Evolutionary conservation across 257 asterid species (phyloP), one percentile per base, ranked within the genome.

Genomic region (Solanum verrucosum): DNA sequence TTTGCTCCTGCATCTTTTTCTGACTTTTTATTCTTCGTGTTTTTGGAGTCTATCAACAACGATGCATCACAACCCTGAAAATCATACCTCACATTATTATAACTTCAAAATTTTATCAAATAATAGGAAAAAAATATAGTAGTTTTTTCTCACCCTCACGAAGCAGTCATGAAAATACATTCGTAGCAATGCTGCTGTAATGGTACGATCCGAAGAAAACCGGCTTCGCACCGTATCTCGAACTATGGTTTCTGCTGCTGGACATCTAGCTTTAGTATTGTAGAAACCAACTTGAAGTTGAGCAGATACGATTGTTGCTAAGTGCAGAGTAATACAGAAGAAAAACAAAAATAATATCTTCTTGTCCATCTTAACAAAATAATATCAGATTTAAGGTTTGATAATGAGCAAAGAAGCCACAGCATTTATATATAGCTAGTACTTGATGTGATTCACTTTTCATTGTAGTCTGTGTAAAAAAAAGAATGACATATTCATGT

Each of bases 161-260:
- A 96, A 93, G 90, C 99, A 96, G 88, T 96, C 98, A 34, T 96
- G 99, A n/a, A 96, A 96, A 89, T 96, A 93, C 98, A 96, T 91
- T 40, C 98, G 90, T 40, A 96, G 97, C 92, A 96, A 90, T 9
- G 98, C 98, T 2, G 99, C 93, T 0, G 99, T 92, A 4, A 93
- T 92, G 25, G 98, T 93, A 59, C 88, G 94, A 88, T 95, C 99
- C 3, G 42, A 21, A 16, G 18, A 83, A 40, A 96, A 96, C 3
- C 90, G 77, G 10, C 44, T 90, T 13, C 87, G 90, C 77, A 96
- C 98, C 9, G 88, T 88, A 88, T 90, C 89, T 86, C 84, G 94
- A 83, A 96, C 68, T 21, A 95, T 88, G 0, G 92, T 25, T 87
- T 95, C 98, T 0, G 97, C 98, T 65, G 18, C 44, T 0, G 94